Conservation (phyloP, 306 rosid species). For the Prinsepia uniflora region DNA sequence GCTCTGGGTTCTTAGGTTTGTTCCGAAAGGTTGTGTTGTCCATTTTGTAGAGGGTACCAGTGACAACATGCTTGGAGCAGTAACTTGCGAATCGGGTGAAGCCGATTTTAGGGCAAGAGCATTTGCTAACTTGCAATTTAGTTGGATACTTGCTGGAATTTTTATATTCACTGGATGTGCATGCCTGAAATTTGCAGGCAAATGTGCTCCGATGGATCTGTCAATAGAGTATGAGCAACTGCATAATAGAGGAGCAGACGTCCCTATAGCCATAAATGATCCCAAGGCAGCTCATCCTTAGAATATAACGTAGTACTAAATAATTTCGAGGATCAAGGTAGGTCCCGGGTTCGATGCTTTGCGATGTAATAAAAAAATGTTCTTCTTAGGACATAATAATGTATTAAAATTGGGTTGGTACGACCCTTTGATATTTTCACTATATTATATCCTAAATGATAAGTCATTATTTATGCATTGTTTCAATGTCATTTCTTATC, state of each 20-base stretch:
- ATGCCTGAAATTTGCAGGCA: constrained; percentile 52
- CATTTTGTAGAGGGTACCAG: constrained; percentile 24
- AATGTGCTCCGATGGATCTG: constrained; percentile 33
- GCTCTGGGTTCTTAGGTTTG: constrained; percentile 64
- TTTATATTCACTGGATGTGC: constrained; percentile 48
- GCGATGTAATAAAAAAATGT: background rate
- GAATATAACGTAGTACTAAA: background rate
- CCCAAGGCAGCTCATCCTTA: constrained; percentile 44
- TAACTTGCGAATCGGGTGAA: constrained; percentile 52
- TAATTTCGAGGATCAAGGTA: background rate
- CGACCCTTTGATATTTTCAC: background rate
- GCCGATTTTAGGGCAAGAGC: constrained; percentile 74
- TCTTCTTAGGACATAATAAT: background rate
- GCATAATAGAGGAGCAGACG: constrained; percentile 46
- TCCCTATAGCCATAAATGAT: constrained; percentile 36
- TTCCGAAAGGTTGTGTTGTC: constrained; percentile 63
- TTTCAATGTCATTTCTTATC: no score
- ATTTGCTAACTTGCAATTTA: constrained; percentile 81
- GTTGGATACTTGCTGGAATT: constrained; percentile 75
- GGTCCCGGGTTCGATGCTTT: background rate
- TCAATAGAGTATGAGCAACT: constrained; percentile 68
- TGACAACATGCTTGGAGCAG: constrained; percentile 52
- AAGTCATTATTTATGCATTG: no score
- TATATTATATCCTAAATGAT: no score
- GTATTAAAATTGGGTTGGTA: background rate